Percentiles rank a stretch among this genome's conserved stretches.
These are phyloP conservation scores for Solanum chiquidenum DNA, from an alignment of 257 asterid species.

Conservation along the genomic window DNA sequence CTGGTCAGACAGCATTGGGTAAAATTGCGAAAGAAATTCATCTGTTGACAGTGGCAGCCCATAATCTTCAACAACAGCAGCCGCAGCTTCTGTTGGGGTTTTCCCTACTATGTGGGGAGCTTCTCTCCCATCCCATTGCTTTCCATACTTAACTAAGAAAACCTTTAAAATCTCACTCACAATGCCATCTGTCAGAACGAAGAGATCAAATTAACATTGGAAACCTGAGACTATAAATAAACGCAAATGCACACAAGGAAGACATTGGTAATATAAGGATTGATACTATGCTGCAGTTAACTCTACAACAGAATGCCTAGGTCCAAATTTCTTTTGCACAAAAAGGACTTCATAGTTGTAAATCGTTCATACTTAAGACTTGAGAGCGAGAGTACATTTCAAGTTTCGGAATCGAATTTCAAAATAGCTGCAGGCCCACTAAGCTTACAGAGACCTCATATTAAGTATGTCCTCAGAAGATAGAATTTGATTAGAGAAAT, in stretches of 20 bases:
- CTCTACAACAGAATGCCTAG: not conserved
- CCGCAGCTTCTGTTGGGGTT: slow-evolving; percentile 74
- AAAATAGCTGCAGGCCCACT: not conserved
- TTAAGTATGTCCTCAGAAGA: not conserved
- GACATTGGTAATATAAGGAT: not conserved
- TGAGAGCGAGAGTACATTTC: not conserved
- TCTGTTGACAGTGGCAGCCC: slow-evolving; percentile 54
- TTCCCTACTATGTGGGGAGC: slow-evolving; percentile 50
- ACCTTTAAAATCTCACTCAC: slow-evolving; percentile 49
- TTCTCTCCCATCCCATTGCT: slow-evolving; percentile 70
- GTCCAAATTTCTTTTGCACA: not conserved
- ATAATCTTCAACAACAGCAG: slow-evolving; percentile 60
- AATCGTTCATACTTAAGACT: not conserved
- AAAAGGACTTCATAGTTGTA: not conserved
- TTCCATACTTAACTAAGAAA: slow-evolving; percentile 63
- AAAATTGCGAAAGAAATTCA: slow-evolving; percentile 51
- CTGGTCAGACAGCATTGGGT: slow-evolving; percentile 51
- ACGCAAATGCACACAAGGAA: not conserved
- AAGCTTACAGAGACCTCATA: not conserved
- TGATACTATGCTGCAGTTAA: not conserved
- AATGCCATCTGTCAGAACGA: slow-evolving; percentile 49
- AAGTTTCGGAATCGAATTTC: not conserved
- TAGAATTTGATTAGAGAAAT: not conserved
- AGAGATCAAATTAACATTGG: not conserved
- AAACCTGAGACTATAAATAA: not conserved